Base-by-base conservation (phyloP, 208 protist species). In the Acanthamoeba divionensis region DNA sequence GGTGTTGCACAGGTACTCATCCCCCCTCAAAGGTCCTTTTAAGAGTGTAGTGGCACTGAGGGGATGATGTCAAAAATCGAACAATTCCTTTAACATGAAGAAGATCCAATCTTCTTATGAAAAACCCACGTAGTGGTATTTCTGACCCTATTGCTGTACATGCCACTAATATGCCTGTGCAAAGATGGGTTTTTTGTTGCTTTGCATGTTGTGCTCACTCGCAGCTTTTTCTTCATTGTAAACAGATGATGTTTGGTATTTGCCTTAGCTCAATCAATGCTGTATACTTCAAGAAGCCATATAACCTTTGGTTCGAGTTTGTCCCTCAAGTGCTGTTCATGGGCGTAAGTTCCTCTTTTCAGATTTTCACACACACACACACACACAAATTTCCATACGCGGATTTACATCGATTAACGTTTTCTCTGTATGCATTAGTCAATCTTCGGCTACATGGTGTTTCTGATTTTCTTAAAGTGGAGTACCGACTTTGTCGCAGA, bases 391-490 rank as follows among this genome's bases (percentile, higher is more conserved):
- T 41, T 71, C n/a, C n/a, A n/a, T n/a, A n/a, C n/a, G n/a, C n/a
- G 18, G 24, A 57, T 24, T 45, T 31, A 52, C n/a, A n/a, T n/a
- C n/a, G n/a, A 15, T 85, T 67, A 33, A 50, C 55, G 10, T 62
- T 52, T 1, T 60, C 45, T 5, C n/a, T 86, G n/a, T 55, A 5
- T n/a, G 3, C 71, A 9, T 80, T 29, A 94, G 33, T 93, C 77
- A 47, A 98, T 97, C 45, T 98, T 98, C 90, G 97, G 98, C 62
- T 99, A 99, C 93, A 97, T 99, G 95, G 93, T 94, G 33, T 92
- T 99, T 85, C 91, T 99, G 18, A 99, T 99, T 71, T 93, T 99
- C 55, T 91, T 97, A 73, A 99, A 99, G 95, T 99, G 98, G 98
- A 92, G 91, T 54, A 96, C 90, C 36, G 93, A 62, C 31, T 91